Evolutionary conservation across 352 stramenopile species (phyloP), one percentile per base, ranked within the genome.

Genomic region (Pythium guiyangense): DNA sequence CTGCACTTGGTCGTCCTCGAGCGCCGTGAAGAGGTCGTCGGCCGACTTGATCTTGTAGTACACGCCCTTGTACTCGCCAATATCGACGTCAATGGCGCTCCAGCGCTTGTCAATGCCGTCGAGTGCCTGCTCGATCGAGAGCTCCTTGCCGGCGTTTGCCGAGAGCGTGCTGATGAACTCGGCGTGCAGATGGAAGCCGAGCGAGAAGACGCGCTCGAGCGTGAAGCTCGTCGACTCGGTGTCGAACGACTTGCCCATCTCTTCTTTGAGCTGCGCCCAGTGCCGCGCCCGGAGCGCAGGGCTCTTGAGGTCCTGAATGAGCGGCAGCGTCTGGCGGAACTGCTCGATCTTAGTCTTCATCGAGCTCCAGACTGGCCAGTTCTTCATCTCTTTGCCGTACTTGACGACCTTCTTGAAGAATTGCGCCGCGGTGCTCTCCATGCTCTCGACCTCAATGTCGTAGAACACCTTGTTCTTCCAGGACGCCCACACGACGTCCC

Each of bases 261-360:
- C 85, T 42, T 92, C 81, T 54, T 95, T 92, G n/a, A 95, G 66
- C 44, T 92, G 80, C 26, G 74, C 73, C 92, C 92, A 98, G 58
- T 98, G 92, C 39, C 90, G 82, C 10, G 83, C 63, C 10, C 92
- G 80, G 34, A 98, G 58, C 9, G 90, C 90, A 25, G 89, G 87
- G 39, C 89, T 97, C 60, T 97, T 96, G 1, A 98, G 73, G 47
- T 98, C 90, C 64, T 96, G 86, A 50, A 98, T 97, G 4, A 98
- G 64, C n/a, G 89, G 90, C 40, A 97, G 66, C 0, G 89, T 97
- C 53, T 96, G 90, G 17, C 97, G 77, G 59, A 91, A 90, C 63
- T 97, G 95, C 48, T 97, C 92, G 49, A 97, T 96, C 56, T 97
- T 98, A 2, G 90, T 86, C 59, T 95, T 92, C 74, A 97, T 97